Conservation (phyloP, 2,329 filamentous ascomycete genomes). For the Ceratocystis destructans region DNA sequence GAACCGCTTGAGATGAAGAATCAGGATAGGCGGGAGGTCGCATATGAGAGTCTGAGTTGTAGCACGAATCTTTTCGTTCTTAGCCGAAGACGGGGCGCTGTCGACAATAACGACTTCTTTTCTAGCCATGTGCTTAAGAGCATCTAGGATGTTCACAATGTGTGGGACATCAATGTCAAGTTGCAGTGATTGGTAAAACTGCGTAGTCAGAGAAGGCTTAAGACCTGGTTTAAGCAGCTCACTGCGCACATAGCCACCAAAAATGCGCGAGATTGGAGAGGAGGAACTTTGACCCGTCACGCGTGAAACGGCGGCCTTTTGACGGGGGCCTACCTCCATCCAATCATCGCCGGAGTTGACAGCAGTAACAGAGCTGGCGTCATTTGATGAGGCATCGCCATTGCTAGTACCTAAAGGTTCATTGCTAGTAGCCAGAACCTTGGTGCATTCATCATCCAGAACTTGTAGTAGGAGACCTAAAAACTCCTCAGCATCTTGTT, state of each 20-base stretch:
- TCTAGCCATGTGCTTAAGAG: constrained; percentile 68
- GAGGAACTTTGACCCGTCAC: constrained; percentile 63
- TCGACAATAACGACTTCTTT: constrained; percentile 76
- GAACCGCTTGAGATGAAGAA: constrained; percentile 93
- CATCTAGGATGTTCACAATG: constrained; percentile 83
- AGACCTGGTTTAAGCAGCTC: constrained; percentile 76
- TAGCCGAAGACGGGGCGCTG: constrained; percentile 34
- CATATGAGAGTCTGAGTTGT: constrained; percentile 96
- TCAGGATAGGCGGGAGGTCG: constrained; percentile 75
- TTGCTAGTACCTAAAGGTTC: constrained; percentile 24
- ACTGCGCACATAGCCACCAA: constrained; percentile 79
- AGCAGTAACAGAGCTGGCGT: constrained; percentile 20
- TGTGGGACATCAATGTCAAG: constrained; percentile 82
- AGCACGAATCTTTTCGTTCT: constrained; percentile 55
- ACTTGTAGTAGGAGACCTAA: constrained; percentile 84
- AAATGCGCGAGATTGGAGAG: constrained; percentile 86
- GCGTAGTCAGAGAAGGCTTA: constrained; percentile 80
- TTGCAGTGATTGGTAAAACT: constrained; percentile 88
- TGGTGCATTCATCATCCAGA: constrained; percentile 80
- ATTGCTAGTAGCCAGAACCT: constrained; percentile 49
- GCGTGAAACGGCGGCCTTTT: constrained; percentile 72
- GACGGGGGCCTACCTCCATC: constrained; percentile 88
- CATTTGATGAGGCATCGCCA: not conserved
- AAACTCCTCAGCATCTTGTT: constrained; percentile 97
- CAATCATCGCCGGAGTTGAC: constrained; percentile 49